Percentiles rank a stretch among this genome's conserved stretches.
Conservation (phyloP, 2,329 filamentous ascomycete species). For the Cladophialophora chaetospira region DNA sequence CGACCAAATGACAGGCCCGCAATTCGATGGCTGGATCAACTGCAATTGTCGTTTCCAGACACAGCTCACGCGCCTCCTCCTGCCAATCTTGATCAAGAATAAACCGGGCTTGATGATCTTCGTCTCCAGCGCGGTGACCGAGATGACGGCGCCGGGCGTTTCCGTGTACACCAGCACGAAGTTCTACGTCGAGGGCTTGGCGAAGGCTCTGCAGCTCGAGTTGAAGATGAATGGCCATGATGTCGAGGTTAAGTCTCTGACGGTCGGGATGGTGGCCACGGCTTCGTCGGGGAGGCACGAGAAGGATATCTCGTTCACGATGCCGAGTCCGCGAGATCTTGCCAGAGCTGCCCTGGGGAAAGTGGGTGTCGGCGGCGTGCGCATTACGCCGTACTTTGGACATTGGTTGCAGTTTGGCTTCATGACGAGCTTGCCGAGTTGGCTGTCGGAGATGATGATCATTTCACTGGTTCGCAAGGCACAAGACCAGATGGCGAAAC, state of each 20-base stretch:
- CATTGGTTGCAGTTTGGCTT: conserved; percentile 37
- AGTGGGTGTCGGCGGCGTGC: conserved; percentile 39
- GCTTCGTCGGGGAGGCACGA: conserved; percentile 11
- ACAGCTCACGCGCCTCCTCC: conserved; percentile 50
- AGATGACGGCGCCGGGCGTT: conserved; percentile 50
- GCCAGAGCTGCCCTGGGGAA: conserved; percentile 39
- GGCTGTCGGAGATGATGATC: conserved; percentile 13
- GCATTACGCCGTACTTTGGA: conserved; percentile 39
- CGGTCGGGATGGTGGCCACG: conserved; percentile 40
- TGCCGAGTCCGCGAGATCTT: conserved; percentile 31
- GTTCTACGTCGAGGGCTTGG: conserved; percentile 48
- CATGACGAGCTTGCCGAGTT: conserved; percentile 7
- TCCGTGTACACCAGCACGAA: conserved; percentile 51
- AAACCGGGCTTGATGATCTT: conserved; percentile 54
- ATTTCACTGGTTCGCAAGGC: neutral
- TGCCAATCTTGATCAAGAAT: conserved; percentile 48
- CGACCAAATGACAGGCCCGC: conserved; percentile 38
- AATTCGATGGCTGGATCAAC: conserved; percentile 48
- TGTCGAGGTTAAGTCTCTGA: conserved; percentile 45
- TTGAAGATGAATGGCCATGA: conserved; percentile 41
- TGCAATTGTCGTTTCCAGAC: conserved; percentile 55
- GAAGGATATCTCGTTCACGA: conserved; percentile 10
- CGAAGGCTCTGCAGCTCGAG: conserved; percentile 47
- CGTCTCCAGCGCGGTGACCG: conserved; percentile 51
- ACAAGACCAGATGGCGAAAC: neutral